Percentiles rank a stretch among this genome's conserved stretches.
Conservation (phyloP, 106 monocot genomes). For the Allium sativum region DNA sequence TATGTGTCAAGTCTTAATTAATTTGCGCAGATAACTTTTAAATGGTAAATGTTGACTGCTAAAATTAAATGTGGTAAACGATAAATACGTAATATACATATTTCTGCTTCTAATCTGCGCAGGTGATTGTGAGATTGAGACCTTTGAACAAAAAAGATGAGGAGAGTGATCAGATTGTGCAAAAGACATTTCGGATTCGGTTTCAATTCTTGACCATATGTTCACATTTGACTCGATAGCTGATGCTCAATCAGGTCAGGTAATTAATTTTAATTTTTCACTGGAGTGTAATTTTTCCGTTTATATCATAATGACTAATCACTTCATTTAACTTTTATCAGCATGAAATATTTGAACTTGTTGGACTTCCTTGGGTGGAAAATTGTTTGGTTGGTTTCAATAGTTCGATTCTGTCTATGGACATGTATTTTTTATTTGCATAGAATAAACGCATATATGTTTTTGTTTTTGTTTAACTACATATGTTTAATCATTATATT, state of each 20-base stretch:
- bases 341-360: conserved; percentile 80
- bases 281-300: conserved; percentile 1
- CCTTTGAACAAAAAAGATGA: conserved; percentile 61
- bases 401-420: conserved; percentile 99
- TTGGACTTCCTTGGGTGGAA: conserved; percentile 87
- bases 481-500: conserved; percentile 1
- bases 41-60: no score
- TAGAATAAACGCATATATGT: background rate
- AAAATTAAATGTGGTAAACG: no score
- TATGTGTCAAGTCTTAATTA: no score
- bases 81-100: background rate
- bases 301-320: no score
- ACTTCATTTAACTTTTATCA: conserved; percentile 15
- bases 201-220: conserved; percentile 65
- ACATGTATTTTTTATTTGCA: conserved; percentile 38
- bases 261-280: conserved; percentile 2
- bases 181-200: conserved; percentile 49
- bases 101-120: no score
- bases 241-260: conserved; percentile 65
- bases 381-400: conserved; percentile 98
- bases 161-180: conserved; percentile 43
- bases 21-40: no score
- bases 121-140: conserved; percentile 83
- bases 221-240: conserved; percentile 93
- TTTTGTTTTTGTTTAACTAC: background rate